Evolutionary conservation across 1,284 basidiomycete genomes (phyloP).

Genomic region (Trichosporon coremiiforme): DNA sequence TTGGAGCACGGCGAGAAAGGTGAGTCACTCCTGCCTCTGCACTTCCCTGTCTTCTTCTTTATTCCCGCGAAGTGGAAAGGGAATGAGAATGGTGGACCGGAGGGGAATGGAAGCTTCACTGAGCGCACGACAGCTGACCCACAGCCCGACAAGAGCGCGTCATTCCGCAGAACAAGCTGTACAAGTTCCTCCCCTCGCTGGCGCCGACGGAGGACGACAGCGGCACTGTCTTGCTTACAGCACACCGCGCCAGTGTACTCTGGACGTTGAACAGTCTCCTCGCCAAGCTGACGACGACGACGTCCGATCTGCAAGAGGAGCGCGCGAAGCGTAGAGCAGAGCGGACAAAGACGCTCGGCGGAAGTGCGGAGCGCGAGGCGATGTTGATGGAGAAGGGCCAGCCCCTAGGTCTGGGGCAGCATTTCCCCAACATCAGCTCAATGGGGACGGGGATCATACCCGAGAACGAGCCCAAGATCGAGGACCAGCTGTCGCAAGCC

Average conservation of each 20-base stretch:
- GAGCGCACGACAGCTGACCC: background rate
- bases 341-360: slow-evolving; percentile 48
- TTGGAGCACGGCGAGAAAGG: slow-evolving; percentile 60
- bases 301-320: slow-evolving; percentile 60
- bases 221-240: slow-evolving; percentile 52
- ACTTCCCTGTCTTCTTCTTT: too few species aligned
- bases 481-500: slow-evolving; percentile 48
- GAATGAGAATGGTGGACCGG: too few species aligned
- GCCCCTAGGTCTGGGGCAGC: background rate
- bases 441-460: slow-evolving; percentile 32
- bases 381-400: slow-evolving; percentile 29
- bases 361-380: slow-evolving; percentile 42
- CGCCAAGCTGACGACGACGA: slow-evolving; percentile 55
- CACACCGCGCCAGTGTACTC: slow-evolving; percentile 59
- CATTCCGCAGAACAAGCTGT: slow-evolving; percentile 36
- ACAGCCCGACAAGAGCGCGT: slow-evolving; percentile 39
- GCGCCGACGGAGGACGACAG: slow-evolving; percentile 39
- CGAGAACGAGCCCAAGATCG: slow-evolving; percentile 44
- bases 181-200: slow-evolving; percentile 51
- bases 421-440: background rate
- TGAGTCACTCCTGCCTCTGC: slow-evolving; percentile 38
- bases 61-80: too few species aligned
- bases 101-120: too few species aligned
- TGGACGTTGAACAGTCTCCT: slow-evolving; percentile 59
- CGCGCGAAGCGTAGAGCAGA: slow-evolving; percentile 55